Evolutionary conservation across 345 rosid species (phyloP).

Genomic region (Populus alba): DNA sequence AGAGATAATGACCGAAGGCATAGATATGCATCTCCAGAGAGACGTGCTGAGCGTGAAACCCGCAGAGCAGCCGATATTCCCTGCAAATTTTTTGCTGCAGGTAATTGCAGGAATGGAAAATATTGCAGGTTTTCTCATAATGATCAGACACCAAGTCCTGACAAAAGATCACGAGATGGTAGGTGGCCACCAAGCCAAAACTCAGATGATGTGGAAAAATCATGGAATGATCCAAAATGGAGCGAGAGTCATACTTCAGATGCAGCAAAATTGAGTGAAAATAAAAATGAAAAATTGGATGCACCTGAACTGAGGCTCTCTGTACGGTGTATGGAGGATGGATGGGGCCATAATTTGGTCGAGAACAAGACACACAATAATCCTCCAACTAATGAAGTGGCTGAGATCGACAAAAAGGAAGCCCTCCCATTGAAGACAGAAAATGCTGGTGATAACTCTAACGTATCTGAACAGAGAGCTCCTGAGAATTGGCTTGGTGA

Average conservation of each 20-base stretch:
- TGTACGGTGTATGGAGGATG: conserved; percentile 36
- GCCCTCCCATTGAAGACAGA: conserved; percentile 27
- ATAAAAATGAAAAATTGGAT: conserved; percentile 28
- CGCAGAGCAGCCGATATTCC: conserved; percentile 50
- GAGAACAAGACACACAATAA: conserved; percentile 26
- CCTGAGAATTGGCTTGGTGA: conserved; percentile 53
- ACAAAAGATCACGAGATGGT: conserved; percentile 45
- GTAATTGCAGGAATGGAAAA: conserved; percentile 78
- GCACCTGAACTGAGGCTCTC: conserved; percentile 28
- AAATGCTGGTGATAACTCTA: conserved; percentile 25
- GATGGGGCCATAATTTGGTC: conserved; percentile 31
- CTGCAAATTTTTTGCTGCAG: conserved; percentile 79
- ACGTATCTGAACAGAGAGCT: conserved; percentile 39
- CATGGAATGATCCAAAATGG: conserved; percentile 42
- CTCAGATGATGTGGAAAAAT: conserved; percentile 38
- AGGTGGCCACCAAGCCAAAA: conserved; percentile 31
- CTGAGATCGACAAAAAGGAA: conserved; percentile 27
- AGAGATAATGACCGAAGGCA: conserved; percentile 48
- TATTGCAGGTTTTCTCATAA: conserved; percentile 79
- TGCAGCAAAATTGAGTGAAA: conserved; percentile 32
- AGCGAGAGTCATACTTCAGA: conserved; percentile 27
- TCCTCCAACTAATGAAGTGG: conserved; percentile 17
- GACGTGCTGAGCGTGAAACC: conserved; percentile 42
- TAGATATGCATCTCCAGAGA: conserved; percentile 38
- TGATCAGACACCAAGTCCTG: conserved; percentile 48